Conservation (phyloP, 768 basidiomycete species). For the Xerocomus brunneocitrinus region DNA sequence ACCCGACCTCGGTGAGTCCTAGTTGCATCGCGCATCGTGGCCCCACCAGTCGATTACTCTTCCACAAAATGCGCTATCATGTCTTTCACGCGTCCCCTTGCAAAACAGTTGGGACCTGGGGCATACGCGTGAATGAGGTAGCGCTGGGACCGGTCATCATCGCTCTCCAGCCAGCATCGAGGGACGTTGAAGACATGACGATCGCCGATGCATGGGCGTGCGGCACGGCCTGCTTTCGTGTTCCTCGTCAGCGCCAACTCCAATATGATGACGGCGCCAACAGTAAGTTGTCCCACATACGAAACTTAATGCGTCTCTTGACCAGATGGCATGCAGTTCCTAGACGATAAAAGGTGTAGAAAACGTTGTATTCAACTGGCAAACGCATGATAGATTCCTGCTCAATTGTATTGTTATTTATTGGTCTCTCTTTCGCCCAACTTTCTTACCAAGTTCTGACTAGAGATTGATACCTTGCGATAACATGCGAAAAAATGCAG, state of each 20-base stretch:
- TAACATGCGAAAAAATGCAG: neutral
- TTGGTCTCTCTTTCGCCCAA: slow-evolving; percentile 2
- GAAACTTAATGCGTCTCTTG: neutral
- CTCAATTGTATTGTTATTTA: neutral
- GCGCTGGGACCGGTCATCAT: slow-evolving; percentile 46
- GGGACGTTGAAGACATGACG: slow-evolving; percentile 11
- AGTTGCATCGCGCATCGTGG: too few relatives aligned
- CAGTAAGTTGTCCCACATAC: neutral
- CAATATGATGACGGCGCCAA: slow-evolving; percentile 39
- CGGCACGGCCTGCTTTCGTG: slow-evolving; percentile 50
- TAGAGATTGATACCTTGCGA: neutral
- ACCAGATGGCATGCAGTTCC: neutral
- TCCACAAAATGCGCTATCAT: slow-evolving; percentile 47
- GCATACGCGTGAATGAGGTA: slow-evolving; percentile 53
- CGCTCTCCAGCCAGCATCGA: slow-evolving; percentile 53
- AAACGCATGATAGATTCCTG: neutral
- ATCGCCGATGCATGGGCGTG: slow-evolving; percentile 43
- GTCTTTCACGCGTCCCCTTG: slow-evolving; percentile 52
- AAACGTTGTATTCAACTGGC: neutral
- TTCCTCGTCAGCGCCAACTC: slow-evolving; percentile 47
- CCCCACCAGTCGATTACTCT: too few relatives aligned
- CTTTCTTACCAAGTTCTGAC: slow-evolving; percentile 2
- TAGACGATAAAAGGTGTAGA: neutral
- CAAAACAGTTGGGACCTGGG: slow-evolving; percentile 48
- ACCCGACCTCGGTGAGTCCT: slow-evolving; percentile 29